Base-by-base conservation (phyloP, 208 protist species). In the Trypanosoma scelopori region DNA sequence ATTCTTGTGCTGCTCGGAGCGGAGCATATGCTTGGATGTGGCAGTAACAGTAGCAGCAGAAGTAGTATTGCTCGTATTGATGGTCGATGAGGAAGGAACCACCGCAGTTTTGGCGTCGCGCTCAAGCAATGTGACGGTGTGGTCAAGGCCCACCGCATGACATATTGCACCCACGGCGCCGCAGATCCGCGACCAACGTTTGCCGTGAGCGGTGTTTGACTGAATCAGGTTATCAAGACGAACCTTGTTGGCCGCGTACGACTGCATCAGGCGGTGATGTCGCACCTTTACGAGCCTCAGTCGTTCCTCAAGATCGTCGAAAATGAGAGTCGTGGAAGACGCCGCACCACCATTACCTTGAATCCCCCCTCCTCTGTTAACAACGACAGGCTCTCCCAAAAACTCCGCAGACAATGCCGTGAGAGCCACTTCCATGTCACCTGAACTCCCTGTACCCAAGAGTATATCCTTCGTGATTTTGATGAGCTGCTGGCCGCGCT, bases 281-380 rank as follows among this genome's bases (percentile, higher is more conserved):
- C 75, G 66, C 7, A 73, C 57, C 57, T 86, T 86, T n/a, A 89
- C 48, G 39, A 83, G 15, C 42, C 76, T 74, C 43, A 92, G 42
- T 15, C 85, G 69, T 43, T 92, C 85, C 42, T 65, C 55, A 16
- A 88, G 65, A 52, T 87, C 82, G 41, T 65, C 72, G 50, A 92
- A 74, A 49, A 85, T 74, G 32, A 41, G 22, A 23, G 52, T 46
- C 0, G 52, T 12, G n/a, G 52, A 67, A 45, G 27, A 45, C 43
- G 30, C 25, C 23, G 49, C 11, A 42, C 57, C 49, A 32, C 55
- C 67, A 37, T 52, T 42, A 66, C 27, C 55, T n/a, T n/a, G n/a
- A 68, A n/a, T 50, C 66, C 61, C 43, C 35, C 39, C 47, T 55
- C 16, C 16, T 41, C 23, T 27, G 25, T 5, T 23, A 25, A 51